These are phyloP conservation scores for Eucalyptus albens DNA, from an alignment of 345 rosid species.

Conservation along the genomic window DNA sequence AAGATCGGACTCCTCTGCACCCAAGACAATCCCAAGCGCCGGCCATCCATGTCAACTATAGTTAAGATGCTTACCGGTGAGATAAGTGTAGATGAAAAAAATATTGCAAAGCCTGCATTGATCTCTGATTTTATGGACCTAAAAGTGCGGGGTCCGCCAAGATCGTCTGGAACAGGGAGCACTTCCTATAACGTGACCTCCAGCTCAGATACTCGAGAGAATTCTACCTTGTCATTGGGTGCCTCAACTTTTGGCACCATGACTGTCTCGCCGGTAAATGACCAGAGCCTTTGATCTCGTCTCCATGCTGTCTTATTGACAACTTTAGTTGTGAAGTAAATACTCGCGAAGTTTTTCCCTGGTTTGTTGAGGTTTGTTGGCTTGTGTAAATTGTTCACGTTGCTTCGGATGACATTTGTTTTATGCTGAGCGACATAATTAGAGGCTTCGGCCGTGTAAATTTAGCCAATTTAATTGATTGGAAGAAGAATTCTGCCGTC, in stretches of 20 bases:
- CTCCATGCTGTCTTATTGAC: background rate
- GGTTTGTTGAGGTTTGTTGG: background rate
- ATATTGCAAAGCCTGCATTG: slow-evolving; percentile 30
- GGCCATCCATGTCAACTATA: slow-evolving; percentile 42
- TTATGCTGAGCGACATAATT: background rate
- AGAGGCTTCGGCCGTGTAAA: background rate
- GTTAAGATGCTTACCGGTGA: slow-evolving; percentile 36
- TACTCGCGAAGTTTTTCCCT: background rate
- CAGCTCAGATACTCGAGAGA: slow-evolving; percentile 26
- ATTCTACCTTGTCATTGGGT: slow-evolving; percentile 31
- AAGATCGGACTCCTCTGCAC: slow-evolving; percentile 53
- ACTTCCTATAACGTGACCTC: slow-evolving; percentile 30
- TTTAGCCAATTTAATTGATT: background rate
- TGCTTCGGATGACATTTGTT: background rate
- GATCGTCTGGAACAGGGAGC: background rate
- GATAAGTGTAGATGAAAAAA: slow-evolving; percentile 2
- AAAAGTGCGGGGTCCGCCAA: slow-evolving; percentile 9
- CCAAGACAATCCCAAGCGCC: slow-evolving; percentile 39
- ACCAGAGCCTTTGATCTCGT: background rate
- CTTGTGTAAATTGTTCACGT: background rate
- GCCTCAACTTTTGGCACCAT: slow-evolving; percentile 21
- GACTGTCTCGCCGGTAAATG: slow-evolving; percentile 15
- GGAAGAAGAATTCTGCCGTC: background rate
- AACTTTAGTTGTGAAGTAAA: background rate
- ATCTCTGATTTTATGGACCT: slow-evolving; percentile 24